Percentiles rank a stretch among this genome's conserved stretches.
Conservation (phyloP, 2,329 filamentous ascomycete species). For the Exophiala aquamarina region DNA sequence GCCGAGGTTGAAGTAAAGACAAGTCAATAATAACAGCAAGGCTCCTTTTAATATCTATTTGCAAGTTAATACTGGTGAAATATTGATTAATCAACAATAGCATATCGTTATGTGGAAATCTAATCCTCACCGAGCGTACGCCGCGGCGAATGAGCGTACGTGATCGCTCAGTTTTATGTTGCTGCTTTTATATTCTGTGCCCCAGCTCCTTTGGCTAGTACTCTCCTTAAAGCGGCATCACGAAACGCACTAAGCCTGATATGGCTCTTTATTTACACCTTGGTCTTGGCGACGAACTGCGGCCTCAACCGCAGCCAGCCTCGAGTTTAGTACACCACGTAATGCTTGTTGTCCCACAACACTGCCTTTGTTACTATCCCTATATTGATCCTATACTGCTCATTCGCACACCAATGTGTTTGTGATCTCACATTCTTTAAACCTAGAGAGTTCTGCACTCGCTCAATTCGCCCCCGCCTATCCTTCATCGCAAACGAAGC, state of each 20-base stretch:
- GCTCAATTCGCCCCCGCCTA: neutral
- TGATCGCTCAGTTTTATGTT: no score
- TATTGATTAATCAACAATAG: no score
- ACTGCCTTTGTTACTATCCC: neutral
- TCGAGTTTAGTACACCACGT: neutral
- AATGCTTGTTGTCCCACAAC: neutral
- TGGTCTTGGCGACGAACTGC: neutral
- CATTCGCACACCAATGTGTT: neutral
- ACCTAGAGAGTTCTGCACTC: neutral
- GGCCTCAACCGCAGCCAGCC: neutral
- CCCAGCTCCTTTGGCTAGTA: no score
- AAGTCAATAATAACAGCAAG: no score
- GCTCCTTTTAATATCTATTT: no score
- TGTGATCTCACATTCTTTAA: neutral
- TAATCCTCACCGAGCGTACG: no score
- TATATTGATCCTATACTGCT: neutral
- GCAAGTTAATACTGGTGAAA: no score
- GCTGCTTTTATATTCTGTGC: no score
- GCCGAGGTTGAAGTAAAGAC: no score
- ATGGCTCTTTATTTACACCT: slow-evolving; percentile 13
- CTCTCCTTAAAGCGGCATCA: neutral
- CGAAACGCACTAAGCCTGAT: neutral
- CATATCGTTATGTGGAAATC: no score
- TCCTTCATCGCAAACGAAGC: neutral
- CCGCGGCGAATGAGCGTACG: no score